Base-by-base conservation (phyloP, 1,284 basidiomycete species). In the Blastosporella zonata region DNA sequence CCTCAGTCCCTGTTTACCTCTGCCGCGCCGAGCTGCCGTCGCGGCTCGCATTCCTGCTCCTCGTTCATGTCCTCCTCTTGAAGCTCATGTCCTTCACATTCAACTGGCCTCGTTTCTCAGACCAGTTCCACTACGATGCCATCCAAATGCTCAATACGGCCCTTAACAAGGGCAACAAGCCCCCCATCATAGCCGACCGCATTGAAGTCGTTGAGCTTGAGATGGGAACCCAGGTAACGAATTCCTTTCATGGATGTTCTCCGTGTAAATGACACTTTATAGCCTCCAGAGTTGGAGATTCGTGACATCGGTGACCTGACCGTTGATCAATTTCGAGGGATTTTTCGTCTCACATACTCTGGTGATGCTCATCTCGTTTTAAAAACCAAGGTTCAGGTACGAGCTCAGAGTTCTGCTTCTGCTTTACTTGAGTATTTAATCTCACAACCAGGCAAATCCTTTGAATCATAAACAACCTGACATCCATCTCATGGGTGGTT, bases 301-400 rank as follows among this genome's bases (percentile, higher is more conserved):
- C 84, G 97, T 38, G 96, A 99, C 65, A 97, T 99, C 60, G 97
- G 97, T 18, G 97, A 99, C 67, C 79, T 99, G 45, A 95, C 94
- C 18, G 79, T 84, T 57, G 95, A 98, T 62, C 92, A 97, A 60
- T 99, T 99, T 67, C 81, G 97, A 40, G 97, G 97, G 27, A 99
- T 99, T 64, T 96, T 99, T 64, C 82, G 95, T 45, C 75, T 99
- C 33, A 96, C 93, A 2, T 99, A 99, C 66, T 78, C 88, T 15
- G 97, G 97, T 6, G 95, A 99, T 66, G 97, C 97, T 13, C 88
- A 97, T 71, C 82, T 99, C 46, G 93, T 97, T 22, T 77, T 99
- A 40, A 87, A 93, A 63, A 98, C 96, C 44, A 94, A 97, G 69
- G 95, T 99, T 20, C 94, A 97, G 81, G 90, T 90, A 60, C 49